phyloP scores from a whole-genome alignment of 139 green algal species.

The Ettlia oleoabundans region DNA sequence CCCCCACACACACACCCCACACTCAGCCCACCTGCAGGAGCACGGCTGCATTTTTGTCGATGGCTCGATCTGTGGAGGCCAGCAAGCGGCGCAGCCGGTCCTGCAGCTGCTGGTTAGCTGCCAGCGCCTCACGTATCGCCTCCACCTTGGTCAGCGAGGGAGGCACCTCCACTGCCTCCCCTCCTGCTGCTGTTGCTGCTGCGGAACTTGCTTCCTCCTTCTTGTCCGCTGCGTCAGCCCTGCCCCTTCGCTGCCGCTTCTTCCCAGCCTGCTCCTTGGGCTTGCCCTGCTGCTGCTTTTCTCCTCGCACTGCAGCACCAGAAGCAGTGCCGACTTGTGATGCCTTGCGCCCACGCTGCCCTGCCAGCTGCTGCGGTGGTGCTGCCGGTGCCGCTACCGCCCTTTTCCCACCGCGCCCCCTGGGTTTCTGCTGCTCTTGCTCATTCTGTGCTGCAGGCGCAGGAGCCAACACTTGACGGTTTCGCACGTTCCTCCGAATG shows the following conservation, averaged over 20 bases:
- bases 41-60: slow-evolving; percentile 13
- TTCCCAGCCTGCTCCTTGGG: no score
- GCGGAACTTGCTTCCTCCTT: not conserved
- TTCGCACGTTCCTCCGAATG: not conserved
- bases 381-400: not conserved
- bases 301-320: no score
- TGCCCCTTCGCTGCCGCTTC: not conserved
- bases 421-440: no score
- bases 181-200: not conserved
- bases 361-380: not conserved
- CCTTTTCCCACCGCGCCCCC: not conserved
- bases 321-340: not conserved
- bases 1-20: no score
- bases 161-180: no score
- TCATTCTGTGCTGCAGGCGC: no score
- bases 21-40: slow-evolving; percentile 11
- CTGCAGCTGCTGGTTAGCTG: slow-evolving; percentile 35
- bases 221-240: not conserved
- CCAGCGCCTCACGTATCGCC: slow-evolving; percentile 16
- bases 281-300: not conserved
- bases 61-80: slow-evolving; percentile 17
- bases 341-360: not conserved
- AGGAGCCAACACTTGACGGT: not conserved
- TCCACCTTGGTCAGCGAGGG: not conserved
- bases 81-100: slow-evolving; percentile 33